Conservation (phyloP, 1,284 basidiomycete species). For the Puccinia coronata region DNA sequence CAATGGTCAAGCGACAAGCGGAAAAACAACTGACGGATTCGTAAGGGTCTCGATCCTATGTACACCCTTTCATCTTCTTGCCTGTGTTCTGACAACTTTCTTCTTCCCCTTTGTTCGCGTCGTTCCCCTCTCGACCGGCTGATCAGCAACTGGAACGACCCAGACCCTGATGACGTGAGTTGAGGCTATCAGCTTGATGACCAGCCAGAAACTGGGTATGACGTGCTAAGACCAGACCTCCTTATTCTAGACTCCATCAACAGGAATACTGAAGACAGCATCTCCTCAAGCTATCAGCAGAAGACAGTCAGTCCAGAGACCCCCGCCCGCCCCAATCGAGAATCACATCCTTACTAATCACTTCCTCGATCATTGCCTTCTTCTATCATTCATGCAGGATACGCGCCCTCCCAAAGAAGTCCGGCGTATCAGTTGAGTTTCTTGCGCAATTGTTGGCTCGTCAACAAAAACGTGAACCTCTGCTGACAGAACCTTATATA, state of each 20-base stretch:
- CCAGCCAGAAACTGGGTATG: background rate
- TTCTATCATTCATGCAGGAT: conserved; percentile 13
- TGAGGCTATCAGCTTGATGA: background rate
- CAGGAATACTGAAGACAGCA: conserved; percentile 27
- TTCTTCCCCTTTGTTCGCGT: background rate
- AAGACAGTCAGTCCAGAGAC: conserved; percentile 21
- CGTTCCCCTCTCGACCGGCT: background rate
- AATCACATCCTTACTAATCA: background rate
- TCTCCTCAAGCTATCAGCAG: conserved; percentile 34
- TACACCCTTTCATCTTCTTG: background rate
- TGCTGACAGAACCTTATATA: background rate
- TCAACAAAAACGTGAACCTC: background rate
- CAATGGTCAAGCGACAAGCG: too few relatives aligned
- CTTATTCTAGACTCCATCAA: background rate
- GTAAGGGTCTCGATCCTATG: too few relatives aligned
- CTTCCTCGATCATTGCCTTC: too few relatives aligned
- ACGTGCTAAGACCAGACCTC: background rate
- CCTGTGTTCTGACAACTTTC: too few relatives aligned
- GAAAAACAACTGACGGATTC: too few relatives aligned
- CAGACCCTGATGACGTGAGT: conserved; percentile 33
- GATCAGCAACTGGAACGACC: conserved; percentile 37
- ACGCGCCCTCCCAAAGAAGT: conserved; percentile 1
- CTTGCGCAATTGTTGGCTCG: background rate
- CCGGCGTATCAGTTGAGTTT: conserved; percentile 26
- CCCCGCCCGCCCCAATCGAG: background rate